Conservation (phyloP, 106 monocot species). For the Allium fistulosum region DNA sequence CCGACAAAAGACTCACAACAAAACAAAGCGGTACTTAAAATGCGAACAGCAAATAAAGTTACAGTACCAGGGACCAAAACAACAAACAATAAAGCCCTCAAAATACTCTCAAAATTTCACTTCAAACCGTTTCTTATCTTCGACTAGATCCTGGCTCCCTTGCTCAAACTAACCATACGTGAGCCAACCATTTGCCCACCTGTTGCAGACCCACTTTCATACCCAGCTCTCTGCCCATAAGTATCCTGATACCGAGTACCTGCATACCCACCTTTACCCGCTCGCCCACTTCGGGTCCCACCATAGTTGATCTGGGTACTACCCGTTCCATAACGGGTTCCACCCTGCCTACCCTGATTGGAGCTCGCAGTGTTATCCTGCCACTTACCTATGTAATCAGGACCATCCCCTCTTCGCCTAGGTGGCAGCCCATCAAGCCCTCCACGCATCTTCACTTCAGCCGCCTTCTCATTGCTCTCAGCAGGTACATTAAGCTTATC, state of each 20-base stretch:
- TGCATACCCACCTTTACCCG: conserved; percentile 18
- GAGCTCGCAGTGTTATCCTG: conserved; percentile 43
- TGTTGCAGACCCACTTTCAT: conserved; percentile 12
- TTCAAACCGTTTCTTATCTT: too few species aligned
- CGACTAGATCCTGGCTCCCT: conserved; percentile 11
- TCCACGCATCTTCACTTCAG: conserved; percentile 65
- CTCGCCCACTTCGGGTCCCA: conserved; percentile 9
- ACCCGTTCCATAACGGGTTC: conserved; percentile 13
- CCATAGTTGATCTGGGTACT: neutral
- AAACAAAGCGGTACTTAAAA: too few species aligned
- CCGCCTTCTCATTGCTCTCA: conserved; percentile 84
- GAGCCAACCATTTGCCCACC: conserved; percentile 22
- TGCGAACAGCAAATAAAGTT: too few species aligned
- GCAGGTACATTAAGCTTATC: conserved; percentile 73
- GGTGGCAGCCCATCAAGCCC: conserved; percentile 68
- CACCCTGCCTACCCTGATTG: conserved; percentile 32
- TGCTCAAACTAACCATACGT: conserved; percentile 68
- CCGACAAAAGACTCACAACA: too few species aligned
- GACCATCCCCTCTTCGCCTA: conserved; percentile 49
- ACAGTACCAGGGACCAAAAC: too few species aligned
- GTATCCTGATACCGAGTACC: conserved; percentile 54
- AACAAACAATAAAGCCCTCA: too few species aligned
- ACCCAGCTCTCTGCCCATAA: conserved; percentile 13
- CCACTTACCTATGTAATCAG: conserved; percentile 59
- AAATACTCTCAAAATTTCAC: too few species aligned